Evolutionary conservation across 495 filamentous ascomycete genomes (phyloP).

Genomic region (Penicillium waksmanii): DNA sequence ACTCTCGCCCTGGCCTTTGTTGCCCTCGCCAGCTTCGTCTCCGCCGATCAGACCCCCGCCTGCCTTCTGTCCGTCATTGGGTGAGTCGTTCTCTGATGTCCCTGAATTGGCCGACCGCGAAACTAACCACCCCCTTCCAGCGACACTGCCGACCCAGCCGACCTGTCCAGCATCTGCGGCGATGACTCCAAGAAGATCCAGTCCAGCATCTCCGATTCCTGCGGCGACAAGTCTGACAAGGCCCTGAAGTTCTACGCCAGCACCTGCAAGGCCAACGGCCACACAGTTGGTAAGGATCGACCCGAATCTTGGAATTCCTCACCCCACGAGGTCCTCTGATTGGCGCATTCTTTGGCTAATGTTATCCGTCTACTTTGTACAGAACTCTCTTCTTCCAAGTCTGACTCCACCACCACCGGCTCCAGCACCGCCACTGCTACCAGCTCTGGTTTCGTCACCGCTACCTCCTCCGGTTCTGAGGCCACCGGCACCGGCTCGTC

Average conservation of each 20-base stretch:
- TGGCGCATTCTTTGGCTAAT: slow-evolving; percentile 7
- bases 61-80: slow-evolving; percentile 43
- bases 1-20: slow-evolving; percentile 37
- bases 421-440: slow-evolving; percentile 22
- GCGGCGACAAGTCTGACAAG: slow-evolving; percentile 30
- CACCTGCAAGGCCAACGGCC: slow-evolving; percentile 35
- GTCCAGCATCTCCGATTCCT: slow-evolving; percentile 32
- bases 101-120: background rate
- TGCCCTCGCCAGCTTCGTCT: slow-evolving; percentile 40
- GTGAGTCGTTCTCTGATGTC: slow-evolving; percentile 25
- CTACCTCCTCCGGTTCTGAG: slow-evolving; percentile 16
- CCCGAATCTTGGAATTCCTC: background rate
- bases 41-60: slow-evolving; percentile 33
- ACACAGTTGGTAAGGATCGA: slow-evolving; percentile 41
- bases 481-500: slow-evolving; percentile 17
- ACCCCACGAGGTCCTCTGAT: background rate
- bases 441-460: slow-evolving; percentile 26
- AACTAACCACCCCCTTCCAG: slow-evolving; percentile 25
- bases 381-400: slow-evolving; percentile 3
- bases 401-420: slow-evolving; percentile 20
- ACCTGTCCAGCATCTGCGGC: slow-evolving; percentile 37
- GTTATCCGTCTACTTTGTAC: background rate
- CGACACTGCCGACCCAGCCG: slow-evolving; percentile 32
- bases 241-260: slow-evolving; percentile 38
- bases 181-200: slow-evolving; percentile 33